These are phyloP conservation scores for Annulohypoxylon moriforme DNA, from an alignment of 495 filamentous ascomycete species.

Conservation along the genomic window DNA sequence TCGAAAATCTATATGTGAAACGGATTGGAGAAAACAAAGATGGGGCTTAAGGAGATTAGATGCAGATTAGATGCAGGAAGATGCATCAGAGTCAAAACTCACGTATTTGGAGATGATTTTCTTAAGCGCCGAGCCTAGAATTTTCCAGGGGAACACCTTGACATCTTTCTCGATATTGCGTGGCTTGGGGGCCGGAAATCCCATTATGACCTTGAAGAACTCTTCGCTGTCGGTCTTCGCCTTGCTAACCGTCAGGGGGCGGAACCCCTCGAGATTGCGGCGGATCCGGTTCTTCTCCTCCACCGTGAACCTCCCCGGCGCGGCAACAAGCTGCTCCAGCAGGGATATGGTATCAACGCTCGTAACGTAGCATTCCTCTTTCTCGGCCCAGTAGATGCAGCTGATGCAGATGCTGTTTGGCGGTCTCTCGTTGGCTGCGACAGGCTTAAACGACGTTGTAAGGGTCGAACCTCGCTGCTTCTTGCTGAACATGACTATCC, in stretches of 20 bases:
- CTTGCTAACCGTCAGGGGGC: constrained; percentile 91
- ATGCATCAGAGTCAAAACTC: constrained; percentile 17
- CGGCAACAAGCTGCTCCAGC: constrained; percentile 84
- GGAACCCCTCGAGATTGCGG: constrained; percentile 91
- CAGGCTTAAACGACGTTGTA: constrained; percentile 75
- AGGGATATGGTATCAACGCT: constrained; percentile 96
- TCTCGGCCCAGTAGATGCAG: constrained; percentile 94
- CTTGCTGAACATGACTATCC: constrained; percentile 87
- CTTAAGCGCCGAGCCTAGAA: constrained; percentile 81
- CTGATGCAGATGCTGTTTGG: constrained; percentile 86
- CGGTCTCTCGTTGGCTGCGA: constrained; percentile 74
- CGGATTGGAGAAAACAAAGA: constrained; percentile 2
- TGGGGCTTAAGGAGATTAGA: not conserved
- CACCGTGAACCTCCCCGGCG: constrained; percentile 79
- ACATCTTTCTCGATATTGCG: constrained; percentile 99
- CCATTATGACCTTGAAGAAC: constrained; percentile 99
- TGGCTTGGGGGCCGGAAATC: constrained; percentile 93
- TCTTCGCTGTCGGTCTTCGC: constrained; percentile 89
- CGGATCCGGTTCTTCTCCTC: constrained; percentile 99
- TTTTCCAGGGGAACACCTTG: constrained; percentile 97
- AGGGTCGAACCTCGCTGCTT: constrained; percentile 80
- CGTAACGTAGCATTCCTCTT: constrained; percentile 88
- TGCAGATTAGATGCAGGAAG: not conserved
- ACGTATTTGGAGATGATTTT: constrained; percentile 98
- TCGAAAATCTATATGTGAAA: not conserved